Evolutionary conservation across 2,329 filamentous ascomycete genomes (phyloP).

Genomic region (Rhinocladiella mackenziei): DNA sequence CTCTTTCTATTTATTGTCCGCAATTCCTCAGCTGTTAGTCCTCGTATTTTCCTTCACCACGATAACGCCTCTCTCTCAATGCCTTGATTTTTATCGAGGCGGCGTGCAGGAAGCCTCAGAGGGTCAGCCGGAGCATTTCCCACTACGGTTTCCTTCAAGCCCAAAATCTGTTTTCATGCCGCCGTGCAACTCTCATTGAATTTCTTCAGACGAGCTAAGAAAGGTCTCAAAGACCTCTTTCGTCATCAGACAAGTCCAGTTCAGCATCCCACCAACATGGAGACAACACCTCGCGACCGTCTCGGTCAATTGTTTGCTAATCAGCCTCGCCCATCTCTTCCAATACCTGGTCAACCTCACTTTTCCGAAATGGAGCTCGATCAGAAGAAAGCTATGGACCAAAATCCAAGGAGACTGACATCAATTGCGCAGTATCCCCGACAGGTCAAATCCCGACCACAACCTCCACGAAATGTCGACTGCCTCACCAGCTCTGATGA

Average conservation of each 20-base stretch:
- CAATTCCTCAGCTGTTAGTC: neutral
- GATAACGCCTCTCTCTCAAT: too few relatives aligned
- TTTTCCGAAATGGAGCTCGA: conserved; percentile 21
- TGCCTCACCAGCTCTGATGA: conserved; percentile 19
- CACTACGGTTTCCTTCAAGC: neutral
- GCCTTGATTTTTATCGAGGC: too few relatives aligned
- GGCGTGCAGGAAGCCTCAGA: too few relatives aligned
- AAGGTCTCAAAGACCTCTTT: too few relatives aligned
- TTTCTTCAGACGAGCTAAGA: too few relatives aligned
- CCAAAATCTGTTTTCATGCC: neutral
- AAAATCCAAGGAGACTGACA: conserved; percentile 12
- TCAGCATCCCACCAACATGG: conserved; percentile 12
- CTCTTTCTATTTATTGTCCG: neutral
- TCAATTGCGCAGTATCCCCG: conserved; percentile 11
- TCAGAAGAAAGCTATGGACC: conserved; percentile 11
- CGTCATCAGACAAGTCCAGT: neutral
- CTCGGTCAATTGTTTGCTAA: conserved; percentile 19
- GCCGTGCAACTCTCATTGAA: neutral
- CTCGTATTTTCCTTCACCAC: too few relatives aligned
- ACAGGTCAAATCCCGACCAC: conserved; percentile 7
- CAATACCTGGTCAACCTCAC: conserved; percentile 11
- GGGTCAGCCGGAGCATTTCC: too few relatives aligned
- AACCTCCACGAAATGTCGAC: conserved; percentile 6
- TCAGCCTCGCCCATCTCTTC: conserved; percentile 12
- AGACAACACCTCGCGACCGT: conserved; percentile 18